Base-by-base conservation (phyloP, 768 basidiomycete genomes). In the Agrocybe chaxingu region DNA sequence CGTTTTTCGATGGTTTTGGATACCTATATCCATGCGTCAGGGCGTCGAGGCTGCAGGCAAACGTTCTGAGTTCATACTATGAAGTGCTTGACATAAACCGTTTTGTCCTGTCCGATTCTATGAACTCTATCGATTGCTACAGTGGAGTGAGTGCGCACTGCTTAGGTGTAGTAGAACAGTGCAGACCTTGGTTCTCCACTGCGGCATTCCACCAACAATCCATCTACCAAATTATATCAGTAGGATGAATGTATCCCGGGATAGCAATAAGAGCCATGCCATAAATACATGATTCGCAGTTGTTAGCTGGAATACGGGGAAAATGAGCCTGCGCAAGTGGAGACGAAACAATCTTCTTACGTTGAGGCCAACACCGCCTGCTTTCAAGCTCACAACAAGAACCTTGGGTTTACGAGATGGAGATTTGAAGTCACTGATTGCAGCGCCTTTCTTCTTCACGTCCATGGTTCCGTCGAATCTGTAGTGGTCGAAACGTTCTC, bases 401-500 rank as follows among this genome's bases (percentile, higher is more conserved):
- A 95, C 75, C 64, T 92, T 88, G 0, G 92, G 86, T 56, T 78
- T 83, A 49, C 79, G 74, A 5, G 83, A 85, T 2, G 80, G 70
- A 13, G 76, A 69, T 58, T 83, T 88, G 74, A 98, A 98, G 53
- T 84, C 84, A 38, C 81, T 73, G 35, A 98, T 76, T 2, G 91
- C 87, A 7, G 78, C 77, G 35, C 78, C 81, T 48, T 92, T 79
- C 63, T 87, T 87, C 69, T 87, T 89, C 55, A 96, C 75, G 58
- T 85, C 85, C 90, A 98, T 92, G 0, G 90, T 82, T 1, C 96
- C 96, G 63, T 98, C 96, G 60, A 98, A 92, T 13, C 96, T 81
- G 56, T 82, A 84, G 59, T 81, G 84, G 38, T 80, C 70, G 54
- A 91, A 74, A 1, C 68, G 66, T 60, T 94, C 89, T 13, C 87